A percentile compares a stretch with the other conserved stretches of the same genome.
Evolutionary conservation across 164 flowering plant species (phyloP).

Genomic region (Brasenia schreberi): DNA sequence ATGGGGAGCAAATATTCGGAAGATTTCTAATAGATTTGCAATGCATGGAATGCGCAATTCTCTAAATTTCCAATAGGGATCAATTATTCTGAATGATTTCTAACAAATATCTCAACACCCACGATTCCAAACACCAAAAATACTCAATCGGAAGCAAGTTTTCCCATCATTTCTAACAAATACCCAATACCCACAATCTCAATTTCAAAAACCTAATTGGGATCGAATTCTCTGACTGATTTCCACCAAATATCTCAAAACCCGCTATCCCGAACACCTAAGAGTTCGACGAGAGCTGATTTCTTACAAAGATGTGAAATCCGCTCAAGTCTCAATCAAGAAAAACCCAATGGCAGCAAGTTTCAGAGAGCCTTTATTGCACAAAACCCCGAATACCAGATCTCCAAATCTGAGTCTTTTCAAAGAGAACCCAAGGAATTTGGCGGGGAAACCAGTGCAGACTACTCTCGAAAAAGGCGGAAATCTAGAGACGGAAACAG

Average conservation of each 20-base stretch:
- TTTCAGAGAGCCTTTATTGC: neutral
- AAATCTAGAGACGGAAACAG: no score
- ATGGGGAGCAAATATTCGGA: neutral
- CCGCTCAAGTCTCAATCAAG: no score
- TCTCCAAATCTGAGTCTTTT: neutral
- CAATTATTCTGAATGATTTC: neutral
- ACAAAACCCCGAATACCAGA: neutral
- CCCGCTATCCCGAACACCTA: neutral
- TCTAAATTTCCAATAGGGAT: neutral
- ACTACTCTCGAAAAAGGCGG: no score
- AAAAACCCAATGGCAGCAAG: neutral
- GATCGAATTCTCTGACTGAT: neutral
- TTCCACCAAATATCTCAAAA: neutral
- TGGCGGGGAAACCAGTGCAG: no score
- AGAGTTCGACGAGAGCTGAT: neutral
- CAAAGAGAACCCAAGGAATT: no score
- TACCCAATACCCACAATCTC: neutral
- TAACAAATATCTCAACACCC: neutral
- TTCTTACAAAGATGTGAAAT: no score
- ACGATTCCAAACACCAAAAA: neutral
- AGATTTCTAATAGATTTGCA: neutral
- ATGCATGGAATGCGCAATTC: neutral
- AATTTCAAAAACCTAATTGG: neutral
- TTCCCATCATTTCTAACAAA: neutral
- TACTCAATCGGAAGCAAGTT: neutral